Evolutionary conservation across 371 early-diverging fungal species (phyloP).

Genomic region (Batkoa obscura): DNA sequence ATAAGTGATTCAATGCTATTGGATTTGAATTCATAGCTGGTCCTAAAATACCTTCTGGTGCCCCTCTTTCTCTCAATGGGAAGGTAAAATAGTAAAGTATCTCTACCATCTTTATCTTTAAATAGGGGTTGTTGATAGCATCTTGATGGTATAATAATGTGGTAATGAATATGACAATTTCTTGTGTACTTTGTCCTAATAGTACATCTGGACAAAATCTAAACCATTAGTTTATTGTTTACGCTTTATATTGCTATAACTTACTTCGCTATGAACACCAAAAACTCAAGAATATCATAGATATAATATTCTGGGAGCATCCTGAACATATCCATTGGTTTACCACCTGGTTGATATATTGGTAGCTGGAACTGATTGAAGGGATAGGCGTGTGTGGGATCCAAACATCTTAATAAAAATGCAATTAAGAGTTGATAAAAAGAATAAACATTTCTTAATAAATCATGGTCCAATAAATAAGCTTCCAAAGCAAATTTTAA

Average conservation of each 20-base stretch:
- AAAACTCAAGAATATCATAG: constrained; percentile 66
- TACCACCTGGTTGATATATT: neutral
- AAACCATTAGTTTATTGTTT: constrained; percentile 8
- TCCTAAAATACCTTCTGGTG: constrained; percentile 25
- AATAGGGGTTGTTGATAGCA: constrained; percentile 81
- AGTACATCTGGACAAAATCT: constrained; percentile 40
- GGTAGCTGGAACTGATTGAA: neutral
- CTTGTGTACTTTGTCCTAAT: constrained; percentile 33
- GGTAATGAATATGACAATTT: constrained; percentile 57
- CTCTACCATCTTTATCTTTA: constrained; percentile 86
- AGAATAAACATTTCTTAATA: constrained; percentile 33
- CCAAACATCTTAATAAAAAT: constrained; percentile 45
- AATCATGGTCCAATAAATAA: constrained; percentile 44
- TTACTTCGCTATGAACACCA: constrained; percentile 37
- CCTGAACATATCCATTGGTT: constrained; percentile 34
- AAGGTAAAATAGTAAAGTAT: constrained; percentile 54
- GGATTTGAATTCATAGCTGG: constrained; percentile 56
- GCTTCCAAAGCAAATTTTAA: constrained; percentile 53
- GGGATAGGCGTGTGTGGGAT: constrained; percentile 14
- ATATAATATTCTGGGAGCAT: constrained; percentile 85
- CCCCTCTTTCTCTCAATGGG: constrained; percentile 14
- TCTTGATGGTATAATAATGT: constrained; percentile 51
- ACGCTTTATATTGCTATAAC: constrained; percentile 3
- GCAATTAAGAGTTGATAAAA: constrained; percentile 73
- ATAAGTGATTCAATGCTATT: constrained; percentile 44